These are phyloP conservation scores for Carex kokanica DNA, from an alignment of 176 grass and related monocot genomes.

Conservation along the genomic window DNA sequence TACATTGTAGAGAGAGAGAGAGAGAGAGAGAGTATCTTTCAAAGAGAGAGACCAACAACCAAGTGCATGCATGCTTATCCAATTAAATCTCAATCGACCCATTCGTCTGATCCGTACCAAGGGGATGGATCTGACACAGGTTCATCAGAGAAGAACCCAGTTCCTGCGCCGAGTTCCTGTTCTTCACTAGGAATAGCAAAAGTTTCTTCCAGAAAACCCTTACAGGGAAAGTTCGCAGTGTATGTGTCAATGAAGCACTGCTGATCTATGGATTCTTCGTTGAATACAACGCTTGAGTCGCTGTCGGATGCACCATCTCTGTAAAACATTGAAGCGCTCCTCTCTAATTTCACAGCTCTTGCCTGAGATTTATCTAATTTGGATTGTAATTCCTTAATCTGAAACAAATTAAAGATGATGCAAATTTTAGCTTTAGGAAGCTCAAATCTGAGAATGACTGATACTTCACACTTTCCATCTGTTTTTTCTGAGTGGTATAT, in stretches of 20 bases:
- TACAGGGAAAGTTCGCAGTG: conserved; percentile 14
- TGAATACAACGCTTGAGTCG: conserved; percentile 70
- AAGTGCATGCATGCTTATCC: conserved; percentile 7
- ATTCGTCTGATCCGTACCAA: conserved; percentile 20
- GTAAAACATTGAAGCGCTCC: conserved; percentile 20
- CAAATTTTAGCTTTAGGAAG: too few species aligned
- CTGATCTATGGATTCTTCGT: conserved; percentile 33
- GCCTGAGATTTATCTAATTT: conserved; percentile 20
- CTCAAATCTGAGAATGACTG: neutral
- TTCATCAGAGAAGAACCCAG: conserved; percentile 1
- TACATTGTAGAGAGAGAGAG: conserved; percentile 21
- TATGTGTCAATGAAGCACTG: conserved; percentile 21
- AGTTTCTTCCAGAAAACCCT: neutral
- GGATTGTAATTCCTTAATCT: conserved; percentile 24
- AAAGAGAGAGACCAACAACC: conserved; percentile 31
- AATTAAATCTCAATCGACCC: conserved; percentile 25
- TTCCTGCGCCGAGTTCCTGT: conserved; percentile 4
- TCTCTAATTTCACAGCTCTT: conserved; percentile 18
- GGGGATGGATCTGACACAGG: neutral
- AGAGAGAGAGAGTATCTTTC: conserved; percentile 14
- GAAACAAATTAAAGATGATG: conserved; percentile 5
- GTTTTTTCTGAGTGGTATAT: neutral
- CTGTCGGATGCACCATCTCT: conserved; percentile 81
- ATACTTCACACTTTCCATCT: too few species aligned
- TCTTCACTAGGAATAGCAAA: conserved; percentile 25